These are phyloP conservation scores for Geotrichum siamense DNA, from an alignment of 1,139 yeast genomes.

Conservation along the genomic window DNA sequence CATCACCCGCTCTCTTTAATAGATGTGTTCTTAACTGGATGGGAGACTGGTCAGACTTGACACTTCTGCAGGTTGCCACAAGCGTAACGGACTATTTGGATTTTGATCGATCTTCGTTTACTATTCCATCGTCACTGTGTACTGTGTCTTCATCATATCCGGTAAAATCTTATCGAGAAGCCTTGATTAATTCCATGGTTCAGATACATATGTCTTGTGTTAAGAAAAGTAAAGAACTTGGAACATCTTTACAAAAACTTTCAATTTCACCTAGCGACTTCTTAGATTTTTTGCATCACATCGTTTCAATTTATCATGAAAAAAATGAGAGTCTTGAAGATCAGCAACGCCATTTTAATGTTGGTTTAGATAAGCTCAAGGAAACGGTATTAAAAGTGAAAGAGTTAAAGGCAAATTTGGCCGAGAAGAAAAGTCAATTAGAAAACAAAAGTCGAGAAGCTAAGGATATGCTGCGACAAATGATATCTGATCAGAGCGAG, in stretches of 20 bases:
- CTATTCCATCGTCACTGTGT: constrained; percentile 30
- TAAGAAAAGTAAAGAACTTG: constrained; percentile 3
- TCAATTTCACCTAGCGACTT: constrained; percentile 51
- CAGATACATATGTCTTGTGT: constrained; percentile 38
- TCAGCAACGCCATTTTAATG: constrained; percentile 61
- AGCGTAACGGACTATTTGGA: constrained; percentile 44
- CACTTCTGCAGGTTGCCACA: constrained; percentile 47
- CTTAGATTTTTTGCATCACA: constrained; percentile 46
- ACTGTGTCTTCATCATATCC: constrained; percentile 20
- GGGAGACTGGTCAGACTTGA: constrained; percentile 66
- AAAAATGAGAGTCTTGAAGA: constrained; percentile 51
- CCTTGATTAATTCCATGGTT: constrained; percentile 44
- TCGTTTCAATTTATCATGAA: constrained; percentile 39
- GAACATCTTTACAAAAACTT: constrained; percentile 3
- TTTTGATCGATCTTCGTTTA: constrained; percentile 43
- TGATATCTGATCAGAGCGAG: constrained; percentile 85
- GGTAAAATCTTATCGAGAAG: constrained; percentile 39
- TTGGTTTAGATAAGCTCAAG: constrained; percentile 66
- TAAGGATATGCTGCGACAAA: constrained; percentile 57
- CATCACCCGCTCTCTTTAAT: constrained; percentile 88
- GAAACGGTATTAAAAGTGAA: constrained; percentile 74
- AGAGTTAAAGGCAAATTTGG: constrained; percentile 48
- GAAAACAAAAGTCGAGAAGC: constrained; percentile 61
- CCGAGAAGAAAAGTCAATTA: constrained; percentile 48
- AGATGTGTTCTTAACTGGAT: constrained; percentile 87